A percentile compares a stretch with the other conserved stretches of the same genome.
Evolutionary conservation across 495 filamentous ascomycete species (phyloP).

Genomic region (Penicillium odoratum): DNA sequence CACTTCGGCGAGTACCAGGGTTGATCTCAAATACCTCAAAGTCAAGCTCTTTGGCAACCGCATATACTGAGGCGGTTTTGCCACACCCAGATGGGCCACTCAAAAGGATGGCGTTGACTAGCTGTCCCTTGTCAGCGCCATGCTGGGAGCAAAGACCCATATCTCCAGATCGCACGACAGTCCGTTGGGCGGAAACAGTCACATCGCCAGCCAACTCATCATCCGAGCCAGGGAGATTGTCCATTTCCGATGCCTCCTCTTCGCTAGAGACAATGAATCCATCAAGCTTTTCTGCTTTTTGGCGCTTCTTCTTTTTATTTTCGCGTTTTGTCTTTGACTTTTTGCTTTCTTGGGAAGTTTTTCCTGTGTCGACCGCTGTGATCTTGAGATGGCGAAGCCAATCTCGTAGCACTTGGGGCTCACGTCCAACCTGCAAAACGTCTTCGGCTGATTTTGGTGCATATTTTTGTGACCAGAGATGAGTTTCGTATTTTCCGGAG

Average conservation of each 20-base stretch:
- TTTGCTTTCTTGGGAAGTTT: conserved; percentile 38
- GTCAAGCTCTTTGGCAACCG: conserved; percentile 90
- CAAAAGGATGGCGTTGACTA: conserved; percentile 68
- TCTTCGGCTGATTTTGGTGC: conserved; percentile 67
- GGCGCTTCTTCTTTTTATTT: conserved; percentile 62
- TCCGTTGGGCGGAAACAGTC: conserved; percentile 51
- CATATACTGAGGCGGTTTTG: conserved; percentile 91
- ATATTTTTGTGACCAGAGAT: conserved; percentile 85
- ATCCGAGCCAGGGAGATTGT: conserved; percentile 67
- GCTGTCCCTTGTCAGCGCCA: conserved; percentile 41
- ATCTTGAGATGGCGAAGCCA: conserved; percentile 83
- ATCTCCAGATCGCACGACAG: conserved; percentile 63
- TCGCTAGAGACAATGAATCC: conserved; percentile 85
- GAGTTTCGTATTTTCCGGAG: conserved; percentile 67
- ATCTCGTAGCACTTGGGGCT: conserved; percentile 70
- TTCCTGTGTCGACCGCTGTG: conserved; percentile 66
- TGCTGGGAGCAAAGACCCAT: conserved; percentile 33
- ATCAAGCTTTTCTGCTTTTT: conserved; percentile 69
- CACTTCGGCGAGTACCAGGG: conserved; percentile 74
- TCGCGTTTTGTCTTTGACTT: conserved; percentile 46
- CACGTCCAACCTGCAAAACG: conserved; percentile 74
- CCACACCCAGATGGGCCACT: conserved; percentile 91
- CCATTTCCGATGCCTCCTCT: conserved; percentile 75
- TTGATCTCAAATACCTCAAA: conserved; percentile 98
- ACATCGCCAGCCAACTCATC: conserved; percentile 47